Evolutionary conservation across 1,284 basidiomycete species (phyloP).

Genomic region (Rhodotorula sp.): DNA sequence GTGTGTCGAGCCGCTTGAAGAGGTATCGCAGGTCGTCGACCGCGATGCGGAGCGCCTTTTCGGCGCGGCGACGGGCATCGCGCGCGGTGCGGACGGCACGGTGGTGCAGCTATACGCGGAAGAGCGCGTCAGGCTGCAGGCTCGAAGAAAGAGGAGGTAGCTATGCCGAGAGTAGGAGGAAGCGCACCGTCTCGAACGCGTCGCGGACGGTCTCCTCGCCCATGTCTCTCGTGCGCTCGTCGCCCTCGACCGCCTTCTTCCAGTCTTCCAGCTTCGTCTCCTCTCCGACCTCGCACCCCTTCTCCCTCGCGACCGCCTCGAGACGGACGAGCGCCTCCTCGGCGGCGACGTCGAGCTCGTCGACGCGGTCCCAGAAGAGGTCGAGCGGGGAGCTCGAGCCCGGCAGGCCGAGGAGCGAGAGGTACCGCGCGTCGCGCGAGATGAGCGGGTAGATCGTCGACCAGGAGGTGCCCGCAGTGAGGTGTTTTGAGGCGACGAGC

Average conservation of each 20-base stretch:
- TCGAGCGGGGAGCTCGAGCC: slow-evolving; percentile 89
- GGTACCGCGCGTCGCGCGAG: slow-evolving; percentile 76
- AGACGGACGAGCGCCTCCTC: slow-evolving; percentile 70
- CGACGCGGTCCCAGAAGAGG: slow-evolving; percentile 92
- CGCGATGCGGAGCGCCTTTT: slow-evolving; percentile 78
- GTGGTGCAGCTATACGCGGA: slow-evolving; percentile 63
- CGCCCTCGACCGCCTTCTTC: slow-evolving; percentile 50
- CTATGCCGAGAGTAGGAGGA: no score
- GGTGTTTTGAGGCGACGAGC: slow-evolving; percentile 65
- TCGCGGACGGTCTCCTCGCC: slow-evolving; percentile 57
- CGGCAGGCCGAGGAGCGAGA: slow-evolving; percentile 73
- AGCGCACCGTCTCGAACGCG: slow-evolving; percentile 36
- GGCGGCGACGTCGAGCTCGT: slow-evolving; percentile 79
- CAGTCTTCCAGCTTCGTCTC: slow-evolving; percentile 57
- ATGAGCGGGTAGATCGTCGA: slow-evolving; percentile 79
- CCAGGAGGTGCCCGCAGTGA: slow-evolving; percentile 86
- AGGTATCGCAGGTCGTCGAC: slow-evolving; percentile 97
- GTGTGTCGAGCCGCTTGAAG: slow-evolving; percentile 75
- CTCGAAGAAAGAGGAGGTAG: slow-evolving; percentile 10
- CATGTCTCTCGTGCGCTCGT: slow-evolving; percentile 52
- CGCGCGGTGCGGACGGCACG: slow-evolving; percentile 64
- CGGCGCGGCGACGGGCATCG: slow-evolving; percentile 76
- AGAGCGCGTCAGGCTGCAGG: neutral
- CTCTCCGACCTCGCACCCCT: slow-evolving; percentile 52
- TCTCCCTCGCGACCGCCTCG: slow-evolving; percentile 53